Evolutionary conservation across 2,329 filamentous ascomycete genomes (phyloP), one percentile per base, ranked within the genome.

Genomic region (Aspergillus melleus): DNA sequence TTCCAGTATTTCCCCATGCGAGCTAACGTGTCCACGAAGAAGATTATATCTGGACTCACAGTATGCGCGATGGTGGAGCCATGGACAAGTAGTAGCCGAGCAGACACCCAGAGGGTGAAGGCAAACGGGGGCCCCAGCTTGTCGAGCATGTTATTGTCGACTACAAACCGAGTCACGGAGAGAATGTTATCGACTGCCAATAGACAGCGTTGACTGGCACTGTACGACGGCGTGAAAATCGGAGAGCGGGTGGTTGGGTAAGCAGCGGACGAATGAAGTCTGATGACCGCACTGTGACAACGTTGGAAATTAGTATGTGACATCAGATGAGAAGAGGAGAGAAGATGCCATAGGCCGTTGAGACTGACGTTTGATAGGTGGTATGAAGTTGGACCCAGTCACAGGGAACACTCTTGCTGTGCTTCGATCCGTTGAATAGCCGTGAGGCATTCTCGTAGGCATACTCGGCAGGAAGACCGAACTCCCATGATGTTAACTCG

Each of bases 311-410:
- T 12, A 51, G 29, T 14, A 19, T 46, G 4, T 42, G 52, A 53
- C 22, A 22, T 22, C 16, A 39, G 14, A n/a, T 11, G 50, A 11
- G 26, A 1, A 20, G 42, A 42, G 54, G 6, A n/a, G 1, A 5
- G 6, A 20, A 19, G 32, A 30, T 50, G 10, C 19, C 11, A 52
- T 46, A 47, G 8, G 14, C 29, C 10, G 14, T 20, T 22, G 24
- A 20, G 6, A 78, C 83, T 80, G 74, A 86, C 82, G 92, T 96
- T 74, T 96, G 91, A 70, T 93, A 96, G 0, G 92, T 92, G 4
- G 91, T 90, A 72, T 96, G 93, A 30, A 96, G 81, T 89, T 96
- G 96, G 54, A 96, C 87, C 89, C 92, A 92, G 55, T 89, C 89
- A 72, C 90, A 92, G 70, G 90, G 92, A 52, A 92, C 80, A 47